Base-by-base conservation (phyloP, 805 yeast species). In the Saturnispora silvae region DNA sequence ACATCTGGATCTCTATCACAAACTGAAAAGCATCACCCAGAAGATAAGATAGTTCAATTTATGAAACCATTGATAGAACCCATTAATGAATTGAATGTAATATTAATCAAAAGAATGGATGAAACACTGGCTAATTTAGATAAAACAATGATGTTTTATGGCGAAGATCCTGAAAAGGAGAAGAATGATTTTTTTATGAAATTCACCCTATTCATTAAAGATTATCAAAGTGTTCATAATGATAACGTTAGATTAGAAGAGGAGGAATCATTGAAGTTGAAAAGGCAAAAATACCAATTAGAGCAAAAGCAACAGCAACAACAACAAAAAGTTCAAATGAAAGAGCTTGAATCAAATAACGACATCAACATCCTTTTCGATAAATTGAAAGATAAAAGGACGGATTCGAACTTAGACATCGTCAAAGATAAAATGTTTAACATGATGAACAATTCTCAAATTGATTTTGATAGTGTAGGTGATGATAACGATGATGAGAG, bases 241-340 rank as follows among this genome's bases (percentile, higher is more conserved):
- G 87, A 80, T 40, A 81, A 81, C 48, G 53, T 75, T 16, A 70
- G 72, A 41, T 63, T 70, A 24, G 94, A 81, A 53, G 87, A 79
- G 48, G 81, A 79, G 46, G 66, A 73, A 30, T 64, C 75, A 33
- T 63, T 78, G 4, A 77, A 75, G 47, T 79, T 77, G 47, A 77
- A 71, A 44, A 60, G 87, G 39, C 75, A 76, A 62, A 68, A 63
- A 46, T 51, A 74, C 45, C 54, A 25, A 6, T 25, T 25, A 11
- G 28, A 25, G n/a, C 28, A 25, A 25, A 13, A 25, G n/a, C 28
- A 25, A 11, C 28, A 25, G 5, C 28, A 25, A 25, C 28, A 78
- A 31, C 79, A 73, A 29, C 49, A 50, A 10, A 35, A 28, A 27
- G 16, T 20, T 11, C 17, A 28, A 39, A 45, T 13, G 38, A 33